Base-by-base conservation (phyloP, 2,329 filamentous ascomycete species). In the Claviceps arundinis region DNA sequence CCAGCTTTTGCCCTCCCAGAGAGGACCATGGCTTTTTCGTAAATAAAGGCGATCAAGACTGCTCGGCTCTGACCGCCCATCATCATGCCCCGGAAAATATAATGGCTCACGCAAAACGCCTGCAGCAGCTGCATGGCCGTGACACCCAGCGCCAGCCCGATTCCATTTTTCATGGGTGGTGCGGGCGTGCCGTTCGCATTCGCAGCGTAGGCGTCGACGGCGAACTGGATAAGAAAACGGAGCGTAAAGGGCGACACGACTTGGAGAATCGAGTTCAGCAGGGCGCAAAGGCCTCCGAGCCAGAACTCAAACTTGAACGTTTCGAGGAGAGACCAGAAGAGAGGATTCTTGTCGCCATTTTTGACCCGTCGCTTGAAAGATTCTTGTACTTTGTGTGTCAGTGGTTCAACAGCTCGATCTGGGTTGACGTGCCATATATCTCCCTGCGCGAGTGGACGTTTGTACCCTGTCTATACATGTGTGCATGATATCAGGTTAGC, bases 401-500 rank as follows among this genome's bases (percentile, higher is more conserved):
- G 72, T 11, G 81, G 71, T 56, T 87, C 81, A 45, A 88, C 82
- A 16, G 81, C 78, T 55, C 93, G 78, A 55, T 86, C 72, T 0
- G 90, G 90, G 57, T 96, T 96, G 59, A 97, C 86, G 1, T 75
- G 71, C 85, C 89, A 97, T 53, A 98, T 81, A 65, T 98, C 93
- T 58, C 86, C 87, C 52, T 83, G 70, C 61, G 95, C 85, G 2
- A 98, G 76, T 2, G 83, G 81, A 14, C 93, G 83, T 63, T 88
- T 83, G 68, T 96, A 97, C 38, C 93, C 93, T 41, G 82, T 79
- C 82, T 88, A 58, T 34, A 34, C 30, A 51, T 44, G 45, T 37
- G 22, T 14, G 14, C 13, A 16, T 44, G 14, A 16, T 26, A n/a
- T 16, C 16, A 8, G 13, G 8, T 44, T 26, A 44, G 42, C 19